Conservation (phyloP, 2,329 filamentous ascomycete genomes). For the Trichoderma asperellum region DNA sequence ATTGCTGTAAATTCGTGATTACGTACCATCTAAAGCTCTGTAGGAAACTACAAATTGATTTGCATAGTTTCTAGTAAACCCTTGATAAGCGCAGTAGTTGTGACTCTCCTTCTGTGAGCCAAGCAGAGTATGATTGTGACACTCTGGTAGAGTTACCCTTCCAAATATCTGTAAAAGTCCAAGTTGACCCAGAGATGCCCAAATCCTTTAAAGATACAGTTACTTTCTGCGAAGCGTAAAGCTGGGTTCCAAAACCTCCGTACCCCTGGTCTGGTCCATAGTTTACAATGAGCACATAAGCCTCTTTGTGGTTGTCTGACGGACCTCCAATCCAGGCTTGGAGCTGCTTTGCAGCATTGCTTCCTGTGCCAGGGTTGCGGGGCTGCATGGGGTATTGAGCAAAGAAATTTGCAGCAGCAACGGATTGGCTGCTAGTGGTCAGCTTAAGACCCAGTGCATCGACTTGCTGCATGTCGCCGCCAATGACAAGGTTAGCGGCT, state of each 20-base stretch:
- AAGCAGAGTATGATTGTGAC: not conserved
- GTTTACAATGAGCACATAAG: constrained; percentile 28
- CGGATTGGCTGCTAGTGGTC: constrained; percentile 25
- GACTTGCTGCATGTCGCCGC: constrained; percentile 23
- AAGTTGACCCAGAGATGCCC: not conserved
- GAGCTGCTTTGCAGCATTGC: constrained; percentile 26
- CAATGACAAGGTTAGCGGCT: constrained; percentile 24
- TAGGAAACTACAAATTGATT: not conserved
- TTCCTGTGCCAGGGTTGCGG: constrained; percentile 27
- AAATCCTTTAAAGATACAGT: constrained; percentile 17
- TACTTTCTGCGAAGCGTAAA: constrained; percentile 21
- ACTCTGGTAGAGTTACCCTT: not conserved
- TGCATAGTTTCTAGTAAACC: not conserved
- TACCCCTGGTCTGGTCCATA: constrained; percentile 25
- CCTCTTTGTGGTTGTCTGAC: constrained; percentile 21
- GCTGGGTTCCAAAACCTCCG: constrained; percentile 16
- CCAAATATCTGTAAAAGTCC: not conserved
- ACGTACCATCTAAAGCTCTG: not conserved
- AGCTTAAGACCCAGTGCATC: constrained; percentile 25
- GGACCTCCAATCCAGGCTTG: constrained; percentile 29
- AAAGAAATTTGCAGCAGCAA: constrained; percentile 27
- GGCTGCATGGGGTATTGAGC: constrained; percentile 30
- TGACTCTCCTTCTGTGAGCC: not conserved
- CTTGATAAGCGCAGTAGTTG: not conserved
- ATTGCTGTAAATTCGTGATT: not conserved